Percentiles rank a stretch among this genome's conserved stretches.
Evolutionary conservation across 495 filamentous ascomycete species (phyloP).

Genomic region (Oidiodendron maius): DNA sequence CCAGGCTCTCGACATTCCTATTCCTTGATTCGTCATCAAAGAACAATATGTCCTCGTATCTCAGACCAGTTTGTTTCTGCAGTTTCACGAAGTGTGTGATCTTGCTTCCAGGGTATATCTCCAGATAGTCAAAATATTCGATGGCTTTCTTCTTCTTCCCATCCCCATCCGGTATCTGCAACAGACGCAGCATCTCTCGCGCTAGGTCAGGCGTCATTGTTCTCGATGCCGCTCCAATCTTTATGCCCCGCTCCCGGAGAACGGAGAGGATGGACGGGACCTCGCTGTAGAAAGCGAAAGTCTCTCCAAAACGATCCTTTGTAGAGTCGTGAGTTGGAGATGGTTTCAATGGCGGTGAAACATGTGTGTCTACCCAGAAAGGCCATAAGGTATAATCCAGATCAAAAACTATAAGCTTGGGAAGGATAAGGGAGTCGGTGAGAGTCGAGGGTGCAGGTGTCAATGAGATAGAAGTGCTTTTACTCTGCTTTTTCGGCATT

Average conservation of each 20-base stretch:
- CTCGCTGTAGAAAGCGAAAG: slow-evolving; percentile 75
- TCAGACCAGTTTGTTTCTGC: slow-evolving; percentile 56
- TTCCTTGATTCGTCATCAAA: slow-evolving; percentile 94
- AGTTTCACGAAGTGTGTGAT: slow-evolving; percentile 74
- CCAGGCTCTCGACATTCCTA: slow-evolving; percentile 74
- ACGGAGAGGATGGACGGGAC: slow-evolving; percentile 66
- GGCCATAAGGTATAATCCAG: slow-evolving; percentile 97
- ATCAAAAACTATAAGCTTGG: slow-evolving; percentile 85
- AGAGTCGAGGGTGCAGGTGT: slow-evolving; percentile 50
- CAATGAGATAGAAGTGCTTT: slow-evolving; percentile 4
- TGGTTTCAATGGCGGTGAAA: slow-evolving; percentile 70
- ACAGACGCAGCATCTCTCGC: slow-evolving; percentile 68
- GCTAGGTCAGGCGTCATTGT: slow-evolving; percentile 77
- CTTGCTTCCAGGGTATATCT: slow-evolving; percentile 89
- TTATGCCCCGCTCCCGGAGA: slow-evolving; percentile 48
- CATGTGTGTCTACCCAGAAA: slow-evolving; percentile 94
- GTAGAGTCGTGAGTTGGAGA: slow-evolving; percentile 47
- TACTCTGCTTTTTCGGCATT: slow-evolving; percentile 20
- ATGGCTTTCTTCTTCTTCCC: slow-evolving; percentile 49
- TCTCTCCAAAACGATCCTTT: slow-evolving; percentile 63
- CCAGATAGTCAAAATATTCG: slow-evolving; percentile 76
- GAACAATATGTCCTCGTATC: slow-evolving; percentile 85
- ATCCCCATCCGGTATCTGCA: slow-evolving; percentile 52
- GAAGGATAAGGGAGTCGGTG: slow-evolving; percentile 69
- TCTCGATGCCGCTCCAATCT: slow-evolving; percentile 73